Evolutionary conservation across 106 monocot genomes (phyloP), one percentile per base, ranked within the genome.

Genomic region (Alisma plantagoaquatica): DNA sequence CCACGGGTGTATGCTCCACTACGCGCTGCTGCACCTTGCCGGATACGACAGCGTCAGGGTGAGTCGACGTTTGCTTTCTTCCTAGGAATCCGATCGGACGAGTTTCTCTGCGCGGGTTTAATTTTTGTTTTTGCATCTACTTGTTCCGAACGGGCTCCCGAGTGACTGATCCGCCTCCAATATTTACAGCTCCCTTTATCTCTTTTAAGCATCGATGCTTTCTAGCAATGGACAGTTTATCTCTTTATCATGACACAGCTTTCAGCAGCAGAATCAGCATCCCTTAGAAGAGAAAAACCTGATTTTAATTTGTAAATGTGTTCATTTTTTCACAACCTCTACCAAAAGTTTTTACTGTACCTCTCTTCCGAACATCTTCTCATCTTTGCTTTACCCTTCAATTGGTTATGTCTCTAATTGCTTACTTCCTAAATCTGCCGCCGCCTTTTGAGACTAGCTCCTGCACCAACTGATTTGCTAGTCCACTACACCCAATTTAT

Each of bases 1-100:
- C 7, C 93, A 94, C 30, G 93, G 93, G 1, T 94, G 93, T 57
- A 94, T 94, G 93, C 83, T 94, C 28, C 93, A 80, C 65, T 94
- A 94, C 62, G 93, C 93, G 1, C 70, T 94, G 27, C 83, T 94
- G 44, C 93, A 94, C 57, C 83, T 94, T 26, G 93, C 93, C 25
- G 93, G 93, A 6, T 94, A 87, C 43, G 87, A 87, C 53, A 87
- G 87, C 58, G 93, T 94, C 43, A 31, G 53, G 83, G 93, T 94
- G 35, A 38, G 35, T 38, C 35, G 35, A 38, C 6, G 14, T 38
- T 7, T 38, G 35, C 35, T n/a, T n/a, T n/a, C n/a, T n/a, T n/a
- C n/a, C n/a, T n/a, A 14, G 35, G 35, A 38, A 7, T 38, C 9
- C 14, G 35, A 38, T 38, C 35, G 35, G 35, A 38, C 9, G 6